Conservation (phyloP, 768 basidiomycete species). For the Collybia nuda region DNA sequence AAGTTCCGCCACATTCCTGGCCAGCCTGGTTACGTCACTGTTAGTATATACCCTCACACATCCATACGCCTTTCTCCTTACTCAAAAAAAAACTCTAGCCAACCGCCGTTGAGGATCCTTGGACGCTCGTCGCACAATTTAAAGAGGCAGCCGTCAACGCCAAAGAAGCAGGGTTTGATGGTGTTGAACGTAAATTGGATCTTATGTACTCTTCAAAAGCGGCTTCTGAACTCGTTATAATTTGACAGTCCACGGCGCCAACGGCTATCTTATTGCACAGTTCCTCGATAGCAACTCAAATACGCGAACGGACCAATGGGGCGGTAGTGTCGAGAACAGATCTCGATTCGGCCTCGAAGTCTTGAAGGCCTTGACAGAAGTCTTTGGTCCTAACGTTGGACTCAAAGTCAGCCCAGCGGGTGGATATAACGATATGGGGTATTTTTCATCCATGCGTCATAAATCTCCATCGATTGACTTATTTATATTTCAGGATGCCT, state of each 20-base stretch:
- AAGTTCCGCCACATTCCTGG: conserved; percentile 40
- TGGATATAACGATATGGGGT: conserved; percentile 48
- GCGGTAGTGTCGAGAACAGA: conserved; percentile 60
- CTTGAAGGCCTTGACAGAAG: conserved; percentile 36
- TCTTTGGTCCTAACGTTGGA: conserved; percentile 45
- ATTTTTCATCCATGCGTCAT: neutral
- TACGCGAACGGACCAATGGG: conserved; percentile 56
- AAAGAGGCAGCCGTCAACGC: conserved; percentile 46
- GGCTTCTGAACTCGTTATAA: too few species aligned
- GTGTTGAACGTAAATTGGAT: conserved; percentile 41
- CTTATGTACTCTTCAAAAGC: too few species aligned
- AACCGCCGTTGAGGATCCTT: conserved; percentile 41
- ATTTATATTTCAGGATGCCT: conserved; percentile 32
- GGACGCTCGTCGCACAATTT: conserved; percentile 34
- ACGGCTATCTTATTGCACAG: conserved; percentile 46
- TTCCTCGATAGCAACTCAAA: conserved; percentile 53
- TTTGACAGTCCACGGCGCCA: conserved; percentile 39
- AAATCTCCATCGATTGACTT: neutral
- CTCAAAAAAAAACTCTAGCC: conserved; percentile 23
- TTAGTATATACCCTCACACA: conserved; percentile 14
- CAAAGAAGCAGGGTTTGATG: conserved; percentile 54
- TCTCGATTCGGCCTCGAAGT: conserved; percentile 52
- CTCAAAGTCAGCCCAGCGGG: conserved; percentile 44
- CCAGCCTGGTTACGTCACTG: conserved; percentile 35
- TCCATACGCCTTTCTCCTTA: neutral